Conservation (phyloP, 495 filamentous ascomycete species). For the Daldinia childiae region DNA sequence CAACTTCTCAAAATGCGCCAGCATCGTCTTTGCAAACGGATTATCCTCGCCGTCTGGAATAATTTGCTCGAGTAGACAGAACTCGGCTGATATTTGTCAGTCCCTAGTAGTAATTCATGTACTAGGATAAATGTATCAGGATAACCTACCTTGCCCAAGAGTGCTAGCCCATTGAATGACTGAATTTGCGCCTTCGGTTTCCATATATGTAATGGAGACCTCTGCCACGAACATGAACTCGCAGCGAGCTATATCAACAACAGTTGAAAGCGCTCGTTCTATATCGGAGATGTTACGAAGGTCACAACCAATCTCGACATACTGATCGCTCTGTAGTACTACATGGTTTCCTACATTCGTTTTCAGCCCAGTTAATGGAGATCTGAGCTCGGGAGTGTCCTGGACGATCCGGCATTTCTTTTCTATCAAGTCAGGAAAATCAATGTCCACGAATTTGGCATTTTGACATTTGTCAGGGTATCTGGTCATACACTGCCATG, state of each 20-base stretch:
- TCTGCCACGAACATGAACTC: constrained; percentile 83
- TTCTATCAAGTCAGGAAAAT: constrained; percentile 81
- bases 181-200: constrained; percentile 73
- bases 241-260: constrained; percentile 64
- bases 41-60: constrained; percentile 78
- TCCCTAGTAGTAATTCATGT: constrained; percentile 17
- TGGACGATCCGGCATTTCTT: constrained; percentile 75
- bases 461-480: constrained; percentile 64
- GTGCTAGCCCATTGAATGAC: constrained; percentile 75
- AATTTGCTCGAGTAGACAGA: constrained; percentile 91
- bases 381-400: constrained; percentile 66
- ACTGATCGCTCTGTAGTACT: constrained; percentile 70
- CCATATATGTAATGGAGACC: constrained; percentile 93
- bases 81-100: constrained; percentile 59
- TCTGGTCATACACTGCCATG: constrained; percentile 79
- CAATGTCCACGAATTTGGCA: constrained; percentile 82
- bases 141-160: constrained; percentile 66
- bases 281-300: constrained; percentile 71
- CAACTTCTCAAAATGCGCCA: constrained; percentile 82
- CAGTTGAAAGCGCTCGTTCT: constrained; percentile 61
- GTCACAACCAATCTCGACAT: constrained; percentile 85
- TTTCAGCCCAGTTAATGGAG: constrained; percentile 57
- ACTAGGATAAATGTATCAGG: constrained; percentile 9
- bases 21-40: constrained; percentile 90
- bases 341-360: constrained; percentile 55